Evolutionary conservation across 768 basidiomycete genomes (phyloP).

Genomic region (Lentinula aciculospora): DNA sequence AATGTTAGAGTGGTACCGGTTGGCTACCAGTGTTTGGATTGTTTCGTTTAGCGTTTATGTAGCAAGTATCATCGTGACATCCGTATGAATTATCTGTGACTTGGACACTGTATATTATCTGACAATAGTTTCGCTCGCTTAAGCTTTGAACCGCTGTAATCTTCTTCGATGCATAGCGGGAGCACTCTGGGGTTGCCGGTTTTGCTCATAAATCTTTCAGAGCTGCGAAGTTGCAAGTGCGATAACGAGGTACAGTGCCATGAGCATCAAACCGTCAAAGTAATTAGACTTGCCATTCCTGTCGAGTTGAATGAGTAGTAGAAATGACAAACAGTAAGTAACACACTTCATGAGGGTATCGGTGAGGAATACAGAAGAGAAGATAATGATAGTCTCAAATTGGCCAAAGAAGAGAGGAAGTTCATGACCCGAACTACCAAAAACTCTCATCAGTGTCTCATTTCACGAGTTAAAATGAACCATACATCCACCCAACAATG

Average conservation of each 20-base stretch:
- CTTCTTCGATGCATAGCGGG: no score
- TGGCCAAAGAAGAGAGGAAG: conserved; percentile 79
- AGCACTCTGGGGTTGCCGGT: neutral
- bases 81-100: neutral
- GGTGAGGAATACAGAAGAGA: conserved; percentile 83
- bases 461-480: neutral
- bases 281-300: conserved; percentile 80
- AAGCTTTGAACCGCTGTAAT: no score
- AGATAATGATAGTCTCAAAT: conserved; percentile 84
- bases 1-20: neutral
- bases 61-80: neutral
- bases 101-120: no score
- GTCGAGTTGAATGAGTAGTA: no score
- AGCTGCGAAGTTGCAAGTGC: conserved; percentile 22
- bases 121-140: no score
- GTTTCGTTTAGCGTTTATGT: neutral
- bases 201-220: neutral
- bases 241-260: conserved; percentile 74
- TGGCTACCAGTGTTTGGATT: neutral
- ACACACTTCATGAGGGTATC: conserved; percentile 68
- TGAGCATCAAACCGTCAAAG: conserved; percentile 83
- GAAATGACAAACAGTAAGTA: neutral
- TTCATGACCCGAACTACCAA: conserved; percentile 43
- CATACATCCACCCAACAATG: conserved; percentile 74
- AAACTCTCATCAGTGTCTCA: neutral